Evolutionary conservation across 768 basidiomycete species (phyloP), one percentile per base, ranked within the genome.

Genomic region (Lyophyllum semitale): DNA sequence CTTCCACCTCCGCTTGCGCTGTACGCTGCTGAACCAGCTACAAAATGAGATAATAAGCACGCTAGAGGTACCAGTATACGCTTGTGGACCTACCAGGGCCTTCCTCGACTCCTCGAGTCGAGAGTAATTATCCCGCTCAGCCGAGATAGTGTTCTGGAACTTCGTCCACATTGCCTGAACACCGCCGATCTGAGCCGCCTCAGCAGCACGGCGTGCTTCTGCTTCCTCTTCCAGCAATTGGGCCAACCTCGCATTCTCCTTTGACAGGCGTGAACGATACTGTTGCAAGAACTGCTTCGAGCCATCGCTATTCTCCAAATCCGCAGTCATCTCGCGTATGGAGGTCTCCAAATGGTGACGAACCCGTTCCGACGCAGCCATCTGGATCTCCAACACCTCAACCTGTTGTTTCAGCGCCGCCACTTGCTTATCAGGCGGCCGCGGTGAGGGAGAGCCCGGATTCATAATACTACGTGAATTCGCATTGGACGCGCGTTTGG

Each of bases 81-180:
- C 8, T 4, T n/a, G 37, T 23, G 12, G 17, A 69, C 84, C 58
- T 68, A 89, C 86, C 60, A 90, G 66, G 50, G 88, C 86, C 63
- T 84, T 87, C 43, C 84, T 77, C 15, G 87, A 88, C 59, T 88
- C 88, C 60, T 89, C 88, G 13, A 88, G 69, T 23, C 84, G 82
- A 38, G 75, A 65, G 57, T 86, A 87, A 54, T 78, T 85, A 45
- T 84, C 81, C 22, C 85, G 78, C 65, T 89, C 87, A 45, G 80
- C 76, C 0, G 74, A 56, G 33, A 87, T 84, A 0, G 79, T 78
- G 57, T 74, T 77, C 68, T 84, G 81, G 73, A 87, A 84, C 58
- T 85, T 86, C 35, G 75, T 71, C 85, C 85, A 88, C 75, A 88
- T 81, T 0, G 78, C 80, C 57, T 87, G 83, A 23, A 86, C 76